Evolutionary conservation across 192 early-diverging fungal species (phyloP).

Genomic region (Coemansia sp.): DNA sequence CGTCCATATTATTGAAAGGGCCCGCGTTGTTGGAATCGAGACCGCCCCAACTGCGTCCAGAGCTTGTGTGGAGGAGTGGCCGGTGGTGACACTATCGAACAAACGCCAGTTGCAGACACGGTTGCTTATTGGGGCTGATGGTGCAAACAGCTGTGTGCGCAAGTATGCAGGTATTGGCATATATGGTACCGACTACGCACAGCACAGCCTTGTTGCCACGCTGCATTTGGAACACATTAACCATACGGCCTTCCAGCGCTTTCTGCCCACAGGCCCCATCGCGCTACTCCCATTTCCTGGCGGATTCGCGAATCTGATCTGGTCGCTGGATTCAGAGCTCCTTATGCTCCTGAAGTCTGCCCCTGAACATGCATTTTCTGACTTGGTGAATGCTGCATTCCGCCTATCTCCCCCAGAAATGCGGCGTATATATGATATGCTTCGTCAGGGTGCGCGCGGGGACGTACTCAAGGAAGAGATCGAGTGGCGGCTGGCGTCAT

Average conservation of each 20-base stretch:
- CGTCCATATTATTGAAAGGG: constrained; percentile 67
- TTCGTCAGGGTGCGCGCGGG: constrained; percentile 53
- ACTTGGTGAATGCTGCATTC: constrained; percentile 82
- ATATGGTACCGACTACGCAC: constrained; percentile 83
- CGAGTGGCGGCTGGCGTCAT: constrained; percentile 70
- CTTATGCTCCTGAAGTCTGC: constrained; percentile 64
- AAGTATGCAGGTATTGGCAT: constrained; percentile 77
- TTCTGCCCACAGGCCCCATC: constrained; percentile 91
- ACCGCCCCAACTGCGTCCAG: background rate
- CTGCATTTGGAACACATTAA: constrained; percentile 68
- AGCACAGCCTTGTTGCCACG: constrained; percentile 81
- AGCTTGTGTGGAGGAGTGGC: constrained; percentile 55
- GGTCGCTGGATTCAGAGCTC: constrained; percentile 74
- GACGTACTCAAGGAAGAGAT: constrained; percentile 54
- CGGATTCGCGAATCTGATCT: constrained; percentile 76
- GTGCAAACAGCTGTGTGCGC: constrained; percentile 82
- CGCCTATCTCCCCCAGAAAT: constrained; percentile 69
- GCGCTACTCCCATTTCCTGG: constrained; percentile 76
- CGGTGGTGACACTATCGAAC: constrained; percentile 66
- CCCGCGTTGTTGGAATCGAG: constrained; percentile 63
- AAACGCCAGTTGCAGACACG: constrained; percentile 63
- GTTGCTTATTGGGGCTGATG: constrained; percentile 89
- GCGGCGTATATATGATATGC: constrained; percentile 60
- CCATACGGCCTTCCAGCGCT: constrained; percentile 87
- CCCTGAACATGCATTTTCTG: constrained; percentile 62